These are phyloP conservation scores for Ustilago shanxiensis DNA, from an alignment of 1,284 basidiomycete species.

Conservation along the genomic window DNA sequence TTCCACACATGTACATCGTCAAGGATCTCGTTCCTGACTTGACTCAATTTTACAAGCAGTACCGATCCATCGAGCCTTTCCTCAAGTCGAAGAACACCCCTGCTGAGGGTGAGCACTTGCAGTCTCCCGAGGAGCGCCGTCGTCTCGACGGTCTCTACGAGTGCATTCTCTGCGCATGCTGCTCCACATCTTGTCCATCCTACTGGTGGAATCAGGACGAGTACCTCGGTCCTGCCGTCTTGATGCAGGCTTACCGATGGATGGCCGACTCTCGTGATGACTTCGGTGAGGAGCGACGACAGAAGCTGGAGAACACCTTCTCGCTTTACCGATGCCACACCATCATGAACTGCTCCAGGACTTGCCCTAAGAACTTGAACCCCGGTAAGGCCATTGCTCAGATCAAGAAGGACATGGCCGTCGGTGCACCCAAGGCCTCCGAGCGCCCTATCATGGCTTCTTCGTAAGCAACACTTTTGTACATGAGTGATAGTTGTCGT, in stretches of 20 bases:
- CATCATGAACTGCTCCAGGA: constrained; percentile 95
- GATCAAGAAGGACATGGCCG: constrained; percentile 70
- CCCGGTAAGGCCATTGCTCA: constrained; percentile 68
- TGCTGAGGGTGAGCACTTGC: constrained; percentile 80
- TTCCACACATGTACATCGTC: constrained; percentile 99
- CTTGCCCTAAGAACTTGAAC: constrained; percentile 96
- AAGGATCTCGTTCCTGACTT: constrained; percentile 94
- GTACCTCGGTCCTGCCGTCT: constrained; percentile 94
- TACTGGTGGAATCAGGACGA: constrained; percentile 99
- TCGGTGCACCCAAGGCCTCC: constrained; percentile 58
- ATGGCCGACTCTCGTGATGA: constrained; percentile 95
- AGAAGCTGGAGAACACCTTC: constrained; percentile 93
- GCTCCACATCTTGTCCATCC: constrained; percentile 88
- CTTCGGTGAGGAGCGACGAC: constrained; percentile 84
- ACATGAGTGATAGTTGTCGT: neutral
- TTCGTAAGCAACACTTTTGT: constrained; percentile 27
- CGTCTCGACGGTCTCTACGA: constrained; percentile 99
- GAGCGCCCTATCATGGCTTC: constrained; percentile 64
- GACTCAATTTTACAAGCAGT: constrained; percentile 97
- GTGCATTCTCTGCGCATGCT: constrained; percentile 74
- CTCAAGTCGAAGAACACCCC: constrained; percentile 67
- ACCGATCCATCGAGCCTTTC: constrained; percentile 91
- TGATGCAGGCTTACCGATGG: constrained; percentile 89
- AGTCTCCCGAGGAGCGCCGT: constrained; percentile 89
- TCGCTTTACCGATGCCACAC: constrained; percentile 84